Evolutionary conservation across 345 rosid species (phyloP).

Genomic region (Eucalyptus dawsonii): DNA sequence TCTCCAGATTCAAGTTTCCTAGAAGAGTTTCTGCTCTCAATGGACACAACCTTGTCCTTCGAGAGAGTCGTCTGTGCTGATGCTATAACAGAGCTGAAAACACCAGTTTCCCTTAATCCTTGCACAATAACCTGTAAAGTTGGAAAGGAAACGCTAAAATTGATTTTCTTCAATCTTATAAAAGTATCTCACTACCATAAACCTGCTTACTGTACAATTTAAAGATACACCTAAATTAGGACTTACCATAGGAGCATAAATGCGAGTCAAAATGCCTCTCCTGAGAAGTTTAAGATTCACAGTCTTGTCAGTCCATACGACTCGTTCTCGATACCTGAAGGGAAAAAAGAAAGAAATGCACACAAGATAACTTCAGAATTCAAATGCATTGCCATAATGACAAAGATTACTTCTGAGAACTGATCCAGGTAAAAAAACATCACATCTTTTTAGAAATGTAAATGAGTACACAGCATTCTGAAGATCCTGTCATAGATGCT

Average conservation of each 20-base stretch:
- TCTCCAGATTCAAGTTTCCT: background rate
- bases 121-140: constrained; percentile 51
- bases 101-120: constrained; percentile 67
- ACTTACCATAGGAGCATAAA: constrained; percentile 83
- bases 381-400: background rate
- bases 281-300: constrained; percentile 54
- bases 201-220: background rate
- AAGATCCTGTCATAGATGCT: background rate
- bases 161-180: background rate
- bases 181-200: background rate
- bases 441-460: background rate
- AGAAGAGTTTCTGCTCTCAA: constrained; percentile 15
- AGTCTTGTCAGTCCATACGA: constrained; percentile 64
- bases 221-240: background rate
- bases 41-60: constrained; percentile 8
- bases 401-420: background rate
- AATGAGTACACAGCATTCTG: background rate
- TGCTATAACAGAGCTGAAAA: constrained; percentile 39
- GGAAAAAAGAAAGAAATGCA: background rate
- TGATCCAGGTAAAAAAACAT: background rate
- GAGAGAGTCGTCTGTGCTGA: constrained; percentile 20
- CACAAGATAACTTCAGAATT: background rate
- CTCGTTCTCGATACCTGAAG: constrained; percentile 60
- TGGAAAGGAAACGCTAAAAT: background rate
- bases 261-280: constrained; percentile 72